Base-by-base conservation (phyloP, 208 protist species). In the Porcisia hertigi region DNA sequence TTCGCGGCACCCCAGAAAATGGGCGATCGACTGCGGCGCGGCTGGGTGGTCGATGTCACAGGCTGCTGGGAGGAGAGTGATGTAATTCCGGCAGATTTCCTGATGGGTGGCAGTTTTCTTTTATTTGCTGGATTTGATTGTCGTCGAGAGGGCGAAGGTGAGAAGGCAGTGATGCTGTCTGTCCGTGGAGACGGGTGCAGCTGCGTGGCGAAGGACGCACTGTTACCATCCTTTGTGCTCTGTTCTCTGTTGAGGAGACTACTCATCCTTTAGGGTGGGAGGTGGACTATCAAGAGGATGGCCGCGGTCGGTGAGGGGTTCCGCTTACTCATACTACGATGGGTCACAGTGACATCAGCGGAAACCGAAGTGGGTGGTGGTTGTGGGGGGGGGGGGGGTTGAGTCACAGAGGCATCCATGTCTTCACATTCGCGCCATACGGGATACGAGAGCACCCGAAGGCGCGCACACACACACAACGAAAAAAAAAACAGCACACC, bases 1-100 rank as follows among this genome's bases (percentile, higher is more conserved):
- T 73, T 62, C 12, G 75, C 41, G 39, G 83, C 84, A 54, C 89
- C 77, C 93, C 93, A 97, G 64, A 86, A 94, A 4, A 85, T 43
- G 3, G 86, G 75, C 0, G 84, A 78, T 4, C 49, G 69, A n/a
- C 62, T 64, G 16, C 73, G 69, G 2, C 60, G 41, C 2, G 76
- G 12, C n/a, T 30, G 23, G 3, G 41, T 23, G 34, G 39, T 47
- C 30, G 54, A 49, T 8, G 62, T 23, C 20, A 12, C n/a, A 11
- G 71, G n/a, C 23, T 25, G 18, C 30, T 36, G 43, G 11, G 36
- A 23, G 23, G 60, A 71, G 49, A 60, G 25, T 47, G 69, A 16
- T 36, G 49, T 0, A 49, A 59, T 1, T 5, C 18, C 23, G 5
- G 39, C 30, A n/a, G 23, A 14, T 36, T 30, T 52, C 20, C 1